These are phyloP conservation scores for Phytophthora hibernalis DNA, from an alignment of 352 stramenopile species.

Conservation along the genomic window DNA sequence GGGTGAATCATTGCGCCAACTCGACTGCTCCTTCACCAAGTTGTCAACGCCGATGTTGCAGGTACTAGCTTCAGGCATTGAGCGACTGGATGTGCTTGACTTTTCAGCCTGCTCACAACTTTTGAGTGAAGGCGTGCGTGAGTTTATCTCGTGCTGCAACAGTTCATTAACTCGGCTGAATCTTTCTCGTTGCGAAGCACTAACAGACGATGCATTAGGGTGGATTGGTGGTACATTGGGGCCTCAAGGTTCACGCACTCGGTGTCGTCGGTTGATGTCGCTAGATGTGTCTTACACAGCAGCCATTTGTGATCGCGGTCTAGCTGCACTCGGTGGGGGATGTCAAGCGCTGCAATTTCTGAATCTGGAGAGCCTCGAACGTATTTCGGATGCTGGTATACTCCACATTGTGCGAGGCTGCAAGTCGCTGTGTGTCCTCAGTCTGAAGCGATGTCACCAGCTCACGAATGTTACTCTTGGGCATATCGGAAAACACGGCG, in stretches of 20 bases:
- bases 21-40: constrained; percentile 61
- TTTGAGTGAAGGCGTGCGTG: constrained; percentile 60
- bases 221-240: constrained; percentile 76
- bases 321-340: constrained; percentile 53
- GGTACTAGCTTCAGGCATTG: constrained; percentile 75
- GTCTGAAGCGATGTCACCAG: constrained; percentile 67
- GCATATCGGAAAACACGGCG: constrained; percentile 56
- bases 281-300: constrained; percentile 73
- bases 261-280: constrained; percentile 66
- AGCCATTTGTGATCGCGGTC: constrained; percentile 64
- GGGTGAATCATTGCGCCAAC: constrained; percentile 46
- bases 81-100: constrained; percentile 58
- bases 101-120: constrained; percentile 69
- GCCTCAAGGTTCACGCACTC: constrained; percentile 67
- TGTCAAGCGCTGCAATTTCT: constrained; percentile 74
- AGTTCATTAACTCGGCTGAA: constrained; percentile 60
- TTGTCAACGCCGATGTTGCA: constrained; percentile 68
- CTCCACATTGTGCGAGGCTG: constrained; percentile 58
- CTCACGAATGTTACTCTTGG: constrained; percentile 57
- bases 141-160: constrained; percentile 81
- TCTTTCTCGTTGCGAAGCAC: constrained; percentile 57
- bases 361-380: constrained; percentile 74
- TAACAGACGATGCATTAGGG: constrained; percentile 78
- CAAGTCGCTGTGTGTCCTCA: constrained; percentile 61
- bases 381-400: constrained; percentile 59